These are phyloP conservation scores for Colletotrichum horii DNA, from an alignment of 2,329 filamentous ascomycete genomes.

Conservation along the genomic window DNA sequence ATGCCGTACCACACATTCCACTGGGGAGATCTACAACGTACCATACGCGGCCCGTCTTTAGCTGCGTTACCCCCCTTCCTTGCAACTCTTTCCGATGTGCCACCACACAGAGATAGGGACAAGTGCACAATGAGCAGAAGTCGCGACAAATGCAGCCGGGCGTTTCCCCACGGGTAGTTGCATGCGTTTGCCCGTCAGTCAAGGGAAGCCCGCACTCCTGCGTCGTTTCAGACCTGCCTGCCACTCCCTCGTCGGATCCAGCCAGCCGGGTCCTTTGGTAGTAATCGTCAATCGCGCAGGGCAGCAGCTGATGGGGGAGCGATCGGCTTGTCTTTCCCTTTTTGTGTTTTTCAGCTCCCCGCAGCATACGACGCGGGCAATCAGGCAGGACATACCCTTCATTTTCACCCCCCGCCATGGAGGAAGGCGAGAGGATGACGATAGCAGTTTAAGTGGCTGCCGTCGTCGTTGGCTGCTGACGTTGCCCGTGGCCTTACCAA, in stretches of 20 bases:
- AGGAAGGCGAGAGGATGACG: neutral
- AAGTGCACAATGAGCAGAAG: neutral
- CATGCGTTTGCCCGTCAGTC: neutral
- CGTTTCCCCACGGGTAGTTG: neutral
- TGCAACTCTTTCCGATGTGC: neutral
- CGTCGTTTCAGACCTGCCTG: neutral
- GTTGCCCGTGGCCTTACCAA: neutral
- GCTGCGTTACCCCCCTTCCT: neutral
- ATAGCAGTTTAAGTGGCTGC: neutral
- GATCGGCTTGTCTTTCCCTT: neutral
- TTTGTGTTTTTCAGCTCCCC: neutral
- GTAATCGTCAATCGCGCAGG: neutral
- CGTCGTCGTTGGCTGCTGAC: neutral
- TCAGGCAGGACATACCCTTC: neutral
- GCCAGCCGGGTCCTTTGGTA: neutral
- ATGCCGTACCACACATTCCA: neutral
- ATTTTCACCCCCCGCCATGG: neutral
- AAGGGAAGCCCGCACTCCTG: neutral
- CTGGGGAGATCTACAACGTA: neutral
- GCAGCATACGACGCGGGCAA: neutral
- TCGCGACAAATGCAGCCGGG: neutral
- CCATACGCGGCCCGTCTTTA: neutral
- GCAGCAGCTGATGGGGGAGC: neutral
- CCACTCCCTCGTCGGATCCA: neutral
- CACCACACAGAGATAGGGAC: neutral